Evolutionary conservation across 139 green algal genomes (phyloP).

Genomic region (Bryopsis sp.): DNA sequence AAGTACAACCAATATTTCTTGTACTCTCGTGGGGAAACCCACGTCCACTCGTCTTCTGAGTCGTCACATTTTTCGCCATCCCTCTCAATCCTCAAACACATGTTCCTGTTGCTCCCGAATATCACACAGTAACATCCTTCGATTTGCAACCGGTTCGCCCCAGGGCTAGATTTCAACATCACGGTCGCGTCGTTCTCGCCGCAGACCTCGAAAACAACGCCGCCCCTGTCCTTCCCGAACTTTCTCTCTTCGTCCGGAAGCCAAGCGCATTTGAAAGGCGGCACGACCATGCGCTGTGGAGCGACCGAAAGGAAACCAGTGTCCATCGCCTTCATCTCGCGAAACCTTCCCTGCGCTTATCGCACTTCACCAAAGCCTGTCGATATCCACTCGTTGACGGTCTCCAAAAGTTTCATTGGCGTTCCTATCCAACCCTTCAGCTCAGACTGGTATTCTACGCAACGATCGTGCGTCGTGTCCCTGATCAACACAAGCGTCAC

Average conservation of each 20-base stretch:
- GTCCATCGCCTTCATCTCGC: no score
- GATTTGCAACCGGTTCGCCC: constrained; percentile 62
- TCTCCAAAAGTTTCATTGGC: no score
- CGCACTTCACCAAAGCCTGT: no score
- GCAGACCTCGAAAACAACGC: constrained; percentile 56
- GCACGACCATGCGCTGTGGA: constrained; percentile 72
- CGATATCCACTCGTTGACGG: no score
- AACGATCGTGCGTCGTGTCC: no score
- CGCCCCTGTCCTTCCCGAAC: constrained; percentile 34
- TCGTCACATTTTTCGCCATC: constrained; percentile 28
- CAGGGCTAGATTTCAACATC: constrained; percentile 57
- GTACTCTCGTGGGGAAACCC: constrained; percentile 24
- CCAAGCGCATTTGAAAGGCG: constrained; percentile 77
- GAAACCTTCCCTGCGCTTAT: no score
- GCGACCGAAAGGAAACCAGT: no score
- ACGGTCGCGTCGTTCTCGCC: constrained; percentile 72
- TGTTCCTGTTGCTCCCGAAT: constrained; percentile 76
- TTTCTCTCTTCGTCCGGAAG: constrained; percentile 37
- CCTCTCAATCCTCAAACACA: constrained; percentile 71
- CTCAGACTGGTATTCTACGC: no score
- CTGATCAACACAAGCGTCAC: no score
- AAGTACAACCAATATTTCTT: constrained; percentile 55
- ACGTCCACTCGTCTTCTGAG: neutral
- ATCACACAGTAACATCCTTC: constrained; percentile 78
- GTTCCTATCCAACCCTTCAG: no score